Evolutionary conservation across 495 filamentous ascomycete genomes (phyloP), one percentile per base, ranked within the genome.

Genomic region (Tuber calosporum): DNA sequence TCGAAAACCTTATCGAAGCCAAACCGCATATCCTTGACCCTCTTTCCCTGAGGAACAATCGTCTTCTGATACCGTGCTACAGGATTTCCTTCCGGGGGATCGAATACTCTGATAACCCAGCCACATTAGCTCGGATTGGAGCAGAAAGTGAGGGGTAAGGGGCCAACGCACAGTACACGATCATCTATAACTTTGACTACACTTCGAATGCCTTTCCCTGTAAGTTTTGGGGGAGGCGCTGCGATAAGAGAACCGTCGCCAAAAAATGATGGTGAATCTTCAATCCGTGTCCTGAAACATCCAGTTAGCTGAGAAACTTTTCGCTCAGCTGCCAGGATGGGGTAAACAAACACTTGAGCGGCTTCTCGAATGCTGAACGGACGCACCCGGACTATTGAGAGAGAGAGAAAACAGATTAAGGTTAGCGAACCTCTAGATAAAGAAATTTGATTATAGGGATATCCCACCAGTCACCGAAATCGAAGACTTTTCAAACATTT

Each of bases 151-250:
- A 48, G 67, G 67, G 40, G 41, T 53, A 30, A 19, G 9, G 37
- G 34, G n/a, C 26, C 67, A 66, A 87, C 93, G 78, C 86, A 99
- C 94, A 99, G 84, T 85, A 96, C 97, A 80, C 90, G 90, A 81
- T 98, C 94, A 81, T 99, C 95, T 69, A 99, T 88, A 3, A 98
- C 93, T 84, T 97, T 98, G 81, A 99, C 91, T 73, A 99, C 92
- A 0, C 92, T 89, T 69, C 94, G 87, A 38, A 99, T 87, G 3
- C 95, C 96, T 77, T 94, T 95, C 77, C 91, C 88, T 78, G 90
- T 88, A 30, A 97, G 87, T 81, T 94, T 95, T 34, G 93, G 94
- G 15, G 89, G 87, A 37, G 93, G 93, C 37, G 87, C 90, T 69
- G 87, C 90, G 7, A 96, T 94, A 73, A 99, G 85, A 13, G 93